Evolutionary conservation across 78 protist species (phyloP), one percentile per base, ranked within the genome.

Genomic region (Fonticula alba): DNA sequence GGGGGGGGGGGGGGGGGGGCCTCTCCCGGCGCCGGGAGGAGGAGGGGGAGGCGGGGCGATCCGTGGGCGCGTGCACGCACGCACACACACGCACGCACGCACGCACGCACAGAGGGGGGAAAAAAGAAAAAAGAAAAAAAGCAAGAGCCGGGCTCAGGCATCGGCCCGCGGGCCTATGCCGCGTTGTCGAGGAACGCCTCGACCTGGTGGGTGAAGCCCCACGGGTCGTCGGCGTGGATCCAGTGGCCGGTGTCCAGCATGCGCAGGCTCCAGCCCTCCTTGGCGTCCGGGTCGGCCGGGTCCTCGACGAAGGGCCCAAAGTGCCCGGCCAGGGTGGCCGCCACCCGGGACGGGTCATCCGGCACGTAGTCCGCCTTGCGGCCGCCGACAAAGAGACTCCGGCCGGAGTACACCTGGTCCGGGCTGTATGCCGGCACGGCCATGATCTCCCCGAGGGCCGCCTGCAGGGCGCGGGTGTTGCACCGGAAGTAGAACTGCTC

Each of bases 221-320:
- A 46, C 20, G 58, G 71, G 10, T 66, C 5, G 24, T 69, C 64
- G 31, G 64, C 58, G 47, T 69, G 73, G 36, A 69, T 27, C 73
- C 63, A 55, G 57, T 69, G 73, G 27, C 73, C 73, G 29, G 65
- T 57, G 20, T 61, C 57, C 22, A 58, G n/a, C 7, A 11, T n/a
- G n/a, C n/a, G n/a, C n/a, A n/a, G n/a, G n/a, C n/a, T n/a, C n/a
- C n/a, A n/a, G n/a, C n/a, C 11, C 31, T 5, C 33, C 2, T 17
- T 20, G 32, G 2, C 9, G 40, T 2, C 32, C 27, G 17, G 43
- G 0, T 43, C 50, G 31, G 24, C 35, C 32, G 37, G 3, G 26
- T 1, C 50, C 33, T 24, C 50, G 32, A 58, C 24, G 29, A 7
- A 17, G 0, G 37, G 50, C 3, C 7, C 4, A 2, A 4, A 27